Base-by-base conservation (phyloP, 108 stramenopile genomes). In the Cyclotella cryptica region DNA sequence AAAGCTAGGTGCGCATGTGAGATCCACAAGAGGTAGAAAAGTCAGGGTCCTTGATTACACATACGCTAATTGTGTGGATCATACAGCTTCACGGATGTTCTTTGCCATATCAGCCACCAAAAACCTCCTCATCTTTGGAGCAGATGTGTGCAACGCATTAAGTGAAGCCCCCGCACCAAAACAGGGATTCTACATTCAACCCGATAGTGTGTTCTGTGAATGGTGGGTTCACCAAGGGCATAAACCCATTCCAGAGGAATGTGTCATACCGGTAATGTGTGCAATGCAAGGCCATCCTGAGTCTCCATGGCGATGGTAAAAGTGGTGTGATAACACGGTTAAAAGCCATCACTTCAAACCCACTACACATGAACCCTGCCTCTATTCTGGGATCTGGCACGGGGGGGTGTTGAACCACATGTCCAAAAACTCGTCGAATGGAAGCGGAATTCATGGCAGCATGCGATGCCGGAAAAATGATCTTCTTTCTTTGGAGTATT, bases 41-140 rank as follows among this genome's bases (percentile, higher is more conserved):
- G 70, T 35, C 11, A 29, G 57, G 24, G 57, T 58, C 18, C 21
- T 69, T 5, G 68, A 69, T 26, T 29, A 69, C n/a, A 69, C 68
- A 7, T 69, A 69, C 39, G 70, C 70, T 29, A 63, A 63, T 63
- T 3, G 62, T 63, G 62, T 63, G 22, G 62, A 69, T 40, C 68
- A 69, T 49, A 59, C 57, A 3, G 42, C 52, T 4, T 57, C 70
- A 39, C 30, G 69, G 1, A 52, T 53, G 12, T 35, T 69, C 19
- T 46, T 45, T 41, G 45, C 26, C n/a, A 26, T 18, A 24, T 43
- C 10, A 12, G 43, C 42, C 1, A 43, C n/a, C 15, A 49, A 69
- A 29, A 69, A 69, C 49, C 47, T 69, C 10, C 51, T 53, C 10
- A 22, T 53, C 10, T 69, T 18, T 17, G 24, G 68, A 51, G 10